Evolutionary conservation across 139 green algal species (phyloP).

Genomic region (Volvox reticuliferus): DNA sequence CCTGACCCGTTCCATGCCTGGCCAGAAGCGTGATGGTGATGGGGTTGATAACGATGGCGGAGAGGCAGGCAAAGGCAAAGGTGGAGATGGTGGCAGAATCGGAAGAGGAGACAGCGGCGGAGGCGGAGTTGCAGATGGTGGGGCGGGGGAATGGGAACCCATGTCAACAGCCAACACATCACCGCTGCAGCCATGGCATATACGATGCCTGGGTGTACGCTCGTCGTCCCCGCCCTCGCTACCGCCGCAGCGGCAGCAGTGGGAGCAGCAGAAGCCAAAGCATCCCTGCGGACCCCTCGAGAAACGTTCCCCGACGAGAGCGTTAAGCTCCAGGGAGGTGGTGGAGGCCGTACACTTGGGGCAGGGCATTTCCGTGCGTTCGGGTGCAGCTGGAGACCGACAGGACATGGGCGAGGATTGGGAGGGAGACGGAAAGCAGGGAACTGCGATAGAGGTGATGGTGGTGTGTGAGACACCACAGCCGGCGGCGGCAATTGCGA

Average conservation of each 20-base stretch:
- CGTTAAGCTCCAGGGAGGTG: too few relatives aligned
- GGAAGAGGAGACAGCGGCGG: too few relatives aligned
- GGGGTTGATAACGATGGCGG: neutral
- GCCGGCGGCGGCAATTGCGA: neutral
- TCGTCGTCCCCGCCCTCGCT: too few relatives aligned
- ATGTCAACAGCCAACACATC: neutral
- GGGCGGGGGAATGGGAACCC: neutral
- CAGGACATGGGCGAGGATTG: neutral
- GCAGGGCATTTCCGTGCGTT: too few relatives aligned
- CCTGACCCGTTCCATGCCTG: too few relatives aligned
- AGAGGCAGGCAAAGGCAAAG: neutral
- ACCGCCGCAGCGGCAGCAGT: neutral
- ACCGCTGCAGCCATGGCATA: neutral
- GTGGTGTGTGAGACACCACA: neutral
- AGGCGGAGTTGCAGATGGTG: neutral
- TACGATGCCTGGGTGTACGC: neutral
- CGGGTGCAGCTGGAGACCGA: too few relatives aligned
- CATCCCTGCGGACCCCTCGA: too few relatives aligned
- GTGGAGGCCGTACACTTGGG: too few relatives aligned
- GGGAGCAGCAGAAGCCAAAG: neutral
- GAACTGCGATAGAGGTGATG: neutral
- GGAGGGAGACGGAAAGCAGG: neutral
- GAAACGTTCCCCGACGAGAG: too few relatives aligned
- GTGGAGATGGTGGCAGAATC: neutral
- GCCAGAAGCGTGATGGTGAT: neutral